Base-by-base conservation (phyloP, 202 grass and related monocot species). In the Schoenoplectus triqueter region DNA sequence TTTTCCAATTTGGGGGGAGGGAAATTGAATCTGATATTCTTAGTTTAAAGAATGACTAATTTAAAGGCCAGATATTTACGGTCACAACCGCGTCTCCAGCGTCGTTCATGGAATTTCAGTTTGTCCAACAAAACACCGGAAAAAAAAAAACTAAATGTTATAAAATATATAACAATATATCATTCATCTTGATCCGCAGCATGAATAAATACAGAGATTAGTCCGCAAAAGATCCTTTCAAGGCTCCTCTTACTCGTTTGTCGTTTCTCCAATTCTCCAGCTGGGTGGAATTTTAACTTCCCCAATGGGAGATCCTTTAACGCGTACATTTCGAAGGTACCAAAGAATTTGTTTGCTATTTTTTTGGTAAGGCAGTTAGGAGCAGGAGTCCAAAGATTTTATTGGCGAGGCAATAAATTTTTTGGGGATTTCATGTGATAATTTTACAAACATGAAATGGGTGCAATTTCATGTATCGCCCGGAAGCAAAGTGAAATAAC, bases 11-110 rank as follows among this genome's bases (percentile, higher is more conserved):
- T 40, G 52, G 52, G 73, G 74, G 50, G 20, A 76, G 20, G 50
- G 50, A 76, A 76, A 76, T 40, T 40, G 72, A 76, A 54, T 69
- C 4, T 4, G 18, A 5, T 55, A 71, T 56, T 76, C 49, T 10
- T 4, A 76, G 72, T 31, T 56, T 73, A 56, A 76, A 55, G 20
- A 31, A 10, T 55, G 9, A 14, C 41, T 0, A 39, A 77, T 78
- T 78, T 59, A 60, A 78, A 78, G 51, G 54, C 52, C 74, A 78
- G 5, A 42, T 42, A 42, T 59, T 60, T 41, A 21, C 73, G 10
- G 21, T 78, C 73, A 59, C 41, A 8, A 57, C 73, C 52, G 51
- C 13, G 22, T 56, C 54, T 40, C 5, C 5, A 41, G 73, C 39
- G 18, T 60, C 10, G 0, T 17, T 41, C 21, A 78, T 78, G 20